A percentile compares a stretch with the other conserved stretches of the same genome.
These are phyloP conservation scores for Metarhizium brunneum DNA, from an alignment of 2,329 filamentous ascomycete species.

Conservation along the genomic window DNA sequence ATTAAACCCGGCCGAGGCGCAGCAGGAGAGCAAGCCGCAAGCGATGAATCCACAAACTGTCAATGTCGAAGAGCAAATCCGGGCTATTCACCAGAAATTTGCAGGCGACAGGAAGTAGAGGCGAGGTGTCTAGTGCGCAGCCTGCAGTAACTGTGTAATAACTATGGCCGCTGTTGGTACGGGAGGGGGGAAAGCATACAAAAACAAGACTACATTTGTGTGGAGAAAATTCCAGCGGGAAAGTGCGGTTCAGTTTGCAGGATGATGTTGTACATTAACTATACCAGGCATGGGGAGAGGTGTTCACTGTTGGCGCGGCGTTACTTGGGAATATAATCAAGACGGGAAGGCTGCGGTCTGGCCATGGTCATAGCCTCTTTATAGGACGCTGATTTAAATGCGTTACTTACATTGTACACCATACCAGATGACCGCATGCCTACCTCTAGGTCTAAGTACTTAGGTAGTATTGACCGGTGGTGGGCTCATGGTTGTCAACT, in stretches of 20 bases:
- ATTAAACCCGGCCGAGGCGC: slow-evolving; percentile 53
- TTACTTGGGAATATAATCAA: not conserved
- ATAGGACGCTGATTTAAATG: not conserved
- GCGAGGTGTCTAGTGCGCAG: not conserved
- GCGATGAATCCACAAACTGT: slow-evolving; percentile 53
- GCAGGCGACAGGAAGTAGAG: slow-evolving; percentile 23
- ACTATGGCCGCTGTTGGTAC: not conserved
- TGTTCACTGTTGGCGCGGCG: not conserved
- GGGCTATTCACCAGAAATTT: slow-evolving; percentile 50
- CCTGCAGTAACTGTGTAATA: too few relatives aligned
- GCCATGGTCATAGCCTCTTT: not conserved
- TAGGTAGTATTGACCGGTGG: too few relatives aligned
- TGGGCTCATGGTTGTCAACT: too few relatives aligned
- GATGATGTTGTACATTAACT: slow-evolving; percentile 1
- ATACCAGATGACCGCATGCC: too few relatives aligned
- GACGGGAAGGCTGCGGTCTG: not conserved
- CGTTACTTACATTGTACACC: too few relatives aligned
- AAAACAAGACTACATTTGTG: not conserved
- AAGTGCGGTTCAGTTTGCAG: not conserved
- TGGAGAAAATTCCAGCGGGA: not conserved
- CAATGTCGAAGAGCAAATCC: slow-evolving; percentile 81
- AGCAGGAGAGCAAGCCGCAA: slow-evolving; percentile 47
- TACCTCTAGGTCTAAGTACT: too few relatives aligned
- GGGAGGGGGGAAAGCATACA: not conserved
- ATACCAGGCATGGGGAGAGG: slow-evolving; percentile 3